Evolutionary conservation across 2,329 filamentous ascomycete species (phyloP).

Genomic region (Didymella arachidicola): DNA sequence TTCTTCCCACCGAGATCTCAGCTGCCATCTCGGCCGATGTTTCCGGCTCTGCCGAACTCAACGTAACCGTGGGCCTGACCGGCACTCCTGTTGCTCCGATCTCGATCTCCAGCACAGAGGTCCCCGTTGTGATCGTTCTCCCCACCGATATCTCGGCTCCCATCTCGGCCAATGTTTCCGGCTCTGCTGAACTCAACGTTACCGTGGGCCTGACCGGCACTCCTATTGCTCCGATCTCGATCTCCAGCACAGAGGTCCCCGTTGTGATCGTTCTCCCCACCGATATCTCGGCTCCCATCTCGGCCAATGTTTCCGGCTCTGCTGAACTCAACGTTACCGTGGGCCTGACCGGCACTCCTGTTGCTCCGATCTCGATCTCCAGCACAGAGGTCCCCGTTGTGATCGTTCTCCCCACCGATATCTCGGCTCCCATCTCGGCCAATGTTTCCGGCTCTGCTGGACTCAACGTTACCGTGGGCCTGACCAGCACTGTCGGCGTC

Average conservation of each 20-base stretch:
- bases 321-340: constrained; percentile 7
- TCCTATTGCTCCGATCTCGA: no score
- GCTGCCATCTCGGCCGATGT: constrained; percentile 4
- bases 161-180: constrained; percentile 6
- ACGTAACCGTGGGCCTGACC: constrained; percentile 15
- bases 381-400: constrained; percentile 7
- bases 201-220: constrained; percentile 16
- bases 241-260: no score
- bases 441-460: constrained; percentile 7
- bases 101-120: no score
- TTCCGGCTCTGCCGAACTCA: constrained; percentile 4
- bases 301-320: constrained; percentile 8
- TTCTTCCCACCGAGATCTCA: constrained; percentile 6
- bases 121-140: no score
- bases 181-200: constrained; percentile 3
- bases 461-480: constrained; percentile 9
- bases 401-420: constrained; percentile 3
- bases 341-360: constrained; percentile 13
- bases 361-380: constrained; percentile 2
- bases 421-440: constrained; percentile 2
- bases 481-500: constrained; percentile 16
- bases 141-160: constrained; percentile 7
- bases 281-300: background rate
- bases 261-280: no score
- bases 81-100: no score